These are phyloP conservation scores for Mortierella sp. DNA, from an alignment of 371 early-diverging fungal genomes.

Conservation along the genomic window DNA sequence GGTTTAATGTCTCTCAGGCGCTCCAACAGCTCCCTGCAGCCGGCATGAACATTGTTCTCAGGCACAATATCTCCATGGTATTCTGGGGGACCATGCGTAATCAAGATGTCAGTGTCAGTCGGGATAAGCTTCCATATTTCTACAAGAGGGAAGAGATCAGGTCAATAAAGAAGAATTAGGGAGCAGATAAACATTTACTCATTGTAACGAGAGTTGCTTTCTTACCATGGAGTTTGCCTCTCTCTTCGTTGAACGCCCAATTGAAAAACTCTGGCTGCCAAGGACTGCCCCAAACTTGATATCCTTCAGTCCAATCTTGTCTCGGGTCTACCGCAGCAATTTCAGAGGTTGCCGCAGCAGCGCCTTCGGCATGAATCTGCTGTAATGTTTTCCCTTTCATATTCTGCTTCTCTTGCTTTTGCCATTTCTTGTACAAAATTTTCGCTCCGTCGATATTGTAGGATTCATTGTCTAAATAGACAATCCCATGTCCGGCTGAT, in stretches of 20 bases:
- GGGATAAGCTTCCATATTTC: conserved; percentile 64
- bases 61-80: conserved; percentile 57
- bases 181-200: neutral
- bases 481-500: conserved; percentile 51
- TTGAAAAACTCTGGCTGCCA: conserved; percentile 65
- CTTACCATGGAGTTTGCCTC: conserved; percentile 41
- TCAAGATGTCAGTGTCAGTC: conserved; percentile 61
- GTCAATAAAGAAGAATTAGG: neutral
- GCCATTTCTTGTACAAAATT: conserved; percentile 20
- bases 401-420: conserved; percentile 13
- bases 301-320: conserved; percentile 38
- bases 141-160: neutral
- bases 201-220: too few relatives aligned
- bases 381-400: neutral
- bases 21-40: conserved; percentile 59
- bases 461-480: conserved; percentile 63
- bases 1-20: conserved; percentile 62
- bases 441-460: conserved; percentile 53
- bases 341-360: conserved; percentile 1
- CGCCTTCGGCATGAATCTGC: neutral
- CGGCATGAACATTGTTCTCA: conserved; percentile 21
- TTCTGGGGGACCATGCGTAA: conserved; percentile 68
- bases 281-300: conserved; percentile 64
- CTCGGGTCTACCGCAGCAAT: conserved; percentile 17
- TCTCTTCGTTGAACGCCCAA: conserved; percentile 64